A percentile compares a stretch with the other conserved stretches of the same genome.
phyloP scores from a whole-genome alignment of 1,284 basidiomycete species.

The Cryptococcus sp. region DNA sequence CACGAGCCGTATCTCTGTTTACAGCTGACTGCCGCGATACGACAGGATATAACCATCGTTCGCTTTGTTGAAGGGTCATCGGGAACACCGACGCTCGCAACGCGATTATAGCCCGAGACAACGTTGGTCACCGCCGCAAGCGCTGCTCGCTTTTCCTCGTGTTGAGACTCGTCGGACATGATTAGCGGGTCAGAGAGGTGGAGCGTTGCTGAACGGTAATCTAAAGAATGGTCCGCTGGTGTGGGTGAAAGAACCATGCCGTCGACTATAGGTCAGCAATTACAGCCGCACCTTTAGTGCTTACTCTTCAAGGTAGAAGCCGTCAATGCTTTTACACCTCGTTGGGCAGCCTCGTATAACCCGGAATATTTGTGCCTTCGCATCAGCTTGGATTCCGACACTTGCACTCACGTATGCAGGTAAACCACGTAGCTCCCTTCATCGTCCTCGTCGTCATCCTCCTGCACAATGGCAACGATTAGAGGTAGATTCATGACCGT shows the following conservation, averaged over 20 bases:
- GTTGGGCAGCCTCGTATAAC: constrained; percentile 19
- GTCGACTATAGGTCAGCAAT: constrained; percentile 17
- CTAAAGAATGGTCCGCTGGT: constrained; percentile 28
- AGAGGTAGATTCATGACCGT: constrained; percentile 32
- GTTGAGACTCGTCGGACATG: constrained; percentile 8
- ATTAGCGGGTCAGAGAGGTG: constrained; percentile 18
- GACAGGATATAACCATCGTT: constrained; percentile 18
- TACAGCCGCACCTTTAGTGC: background rate
- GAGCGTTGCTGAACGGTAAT: constrained; percentile 28
- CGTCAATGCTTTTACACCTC: constrained; percentile 20
- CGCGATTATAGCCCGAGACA: constrained; percentile 21
- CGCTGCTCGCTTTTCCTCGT: constrained; percentile 23
- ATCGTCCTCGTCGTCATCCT: constrained; percentile 19
- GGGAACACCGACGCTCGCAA: constrained; percentile 11
- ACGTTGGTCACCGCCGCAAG: constrained; percentile 16
- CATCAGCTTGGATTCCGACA: background rate
- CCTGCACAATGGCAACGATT: constrained; percentile 13
- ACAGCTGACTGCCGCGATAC: constrained; percentile 20
- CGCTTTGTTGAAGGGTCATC: constrained; percentile 15
- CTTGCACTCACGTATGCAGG: constrained; percentile 22
- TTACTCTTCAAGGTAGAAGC: constrained; percentile 22
- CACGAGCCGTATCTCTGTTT: constrained; percentile 28
- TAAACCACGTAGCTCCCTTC: constrained; percentile 16
- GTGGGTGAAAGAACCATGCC: constrained; percentile 28
- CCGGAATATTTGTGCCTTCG: constrained; percentile 25